A percentile compares a stretch with the other conserved stretches of the same genome.
phyloP scores from a whole-genome alignment of 495 filamentous ascomycete species.

The Filosporella fistucella region DNA sequence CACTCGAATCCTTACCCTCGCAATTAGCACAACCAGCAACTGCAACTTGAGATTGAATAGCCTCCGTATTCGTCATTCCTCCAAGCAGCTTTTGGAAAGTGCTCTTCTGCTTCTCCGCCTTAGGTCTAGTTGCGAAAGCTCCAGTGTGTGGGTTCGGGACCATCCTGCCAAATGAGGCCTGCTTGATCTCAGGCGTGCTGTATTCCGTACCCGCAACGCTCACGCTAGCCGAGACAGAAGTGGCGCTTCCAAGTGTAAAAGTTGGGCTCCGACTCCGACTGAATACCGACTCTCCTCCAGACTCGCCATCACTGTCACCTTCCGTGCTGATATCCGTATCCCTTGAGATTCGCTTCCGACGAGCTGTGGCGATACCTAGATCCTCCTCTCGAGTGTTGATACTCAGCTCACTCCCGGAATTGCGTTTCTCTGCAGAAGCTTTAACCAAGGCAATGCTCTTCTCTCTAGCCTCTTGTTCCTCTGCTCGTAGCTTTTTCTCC shows the following conservation, averaged over 20 bases:
- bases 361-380: conserved; percentile 46
- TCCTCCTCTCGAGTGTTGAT: conserved; percentile 36
- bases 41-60: conserved; percentile 11
- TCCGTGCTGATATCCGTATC: conserved; percentile 45
- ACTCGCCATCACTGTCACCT: conserved; percentile 49
- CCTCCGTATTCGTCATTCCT: conserved; percentile 27
- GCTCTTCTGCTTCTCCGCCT: conserved; percentile 28
- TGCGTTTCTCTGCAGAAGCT: neutral
- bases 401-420: neutral
- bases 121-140: conserved; percentile 14
- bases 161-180: conserved; percentile 15
- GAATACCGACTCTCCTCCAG: conserved; percentile 59
- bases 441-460: conserved; percentile 18
- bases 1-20: conserved; percentile 54
- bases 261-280: conserved; percentile 54
- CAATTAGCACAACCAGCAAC: conserved; percentile 52
- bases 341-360: conserved; percentile 38
- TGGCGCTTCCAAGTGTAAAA: conserved; percentile 25
- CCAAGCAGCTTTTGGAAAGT: conserved; percentile 48
- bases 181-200: conserved; percentile 10
- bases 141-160: conserved; percentile 5
- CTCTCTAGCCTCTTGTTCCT: conserved; percentile 48
- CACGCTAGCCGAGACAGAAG: neutral
- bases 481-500: conserved; percentile 50
- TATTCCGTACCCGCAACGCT: neutral